Evolutionary conservation across 495 filamentous ascomycete species (phyloP), one percentile per base, ranked within the genome.

Genomic region (Aspergillus carlsbadensis): DNA sequence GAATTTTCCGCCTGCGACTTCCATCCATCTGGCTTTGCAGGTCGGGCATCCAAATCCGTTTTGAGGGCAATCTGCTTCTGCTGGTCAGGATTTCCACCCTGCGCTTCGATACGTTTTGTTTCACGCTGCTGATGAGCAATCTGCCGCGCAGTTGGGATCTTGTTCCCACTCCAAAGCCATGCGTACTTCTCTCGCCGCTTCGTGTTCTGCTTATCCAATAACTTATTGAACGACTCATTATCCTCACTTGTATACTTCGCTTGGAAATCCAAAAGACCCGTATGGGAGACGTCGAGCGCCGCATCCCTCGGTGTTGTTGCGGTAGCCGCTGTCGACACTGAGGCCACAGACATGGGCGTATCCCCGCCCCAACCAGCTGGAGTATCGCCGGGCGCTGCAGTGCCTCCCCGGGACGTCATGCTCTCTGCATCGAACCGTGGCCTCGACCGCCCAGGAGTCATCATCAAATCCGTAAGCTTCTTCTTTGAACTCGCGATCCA

Each of bases 241-340:
- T 98, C 94, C 71, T 98, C 94, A 60, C 89, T 94, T 5, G 92
- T 98, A 70, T 96, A 98, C 63, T 89, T 91, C 6, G 88, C 80
- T 61, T 98, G 94, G 63, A 98, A 98, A 3, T 87, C 83, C 44
- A 84, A 78, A 10, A 98, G 81, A 44, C 85, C 88, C 72, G 98
- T 85, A 63, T 85, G 87, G 11, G 88, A 87, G 2, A 75, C 74
- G 68, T 98, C 90, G 29, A 92, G 77, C n/a, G 34, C 44, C 10
- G 77, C 67, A 44, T 78, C 75, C 63, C 72, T 77, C 34, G 71
- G 64, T 17, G 24, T 58, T 20, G 14, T 56, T 54, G 60, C 43
- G 10, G 56, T 59, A 22, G 52, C 39, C 37, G 71, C 58, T 29
- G 74, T 68, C 18, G 66, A 65, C 54, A 71, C 73, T 11, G 83